These are phyloP conservation scores for Sporobolomyces phaffii DNA, from an alignment of 768 basidiomycete genomes.

Conservation along the genomic window DNA sequence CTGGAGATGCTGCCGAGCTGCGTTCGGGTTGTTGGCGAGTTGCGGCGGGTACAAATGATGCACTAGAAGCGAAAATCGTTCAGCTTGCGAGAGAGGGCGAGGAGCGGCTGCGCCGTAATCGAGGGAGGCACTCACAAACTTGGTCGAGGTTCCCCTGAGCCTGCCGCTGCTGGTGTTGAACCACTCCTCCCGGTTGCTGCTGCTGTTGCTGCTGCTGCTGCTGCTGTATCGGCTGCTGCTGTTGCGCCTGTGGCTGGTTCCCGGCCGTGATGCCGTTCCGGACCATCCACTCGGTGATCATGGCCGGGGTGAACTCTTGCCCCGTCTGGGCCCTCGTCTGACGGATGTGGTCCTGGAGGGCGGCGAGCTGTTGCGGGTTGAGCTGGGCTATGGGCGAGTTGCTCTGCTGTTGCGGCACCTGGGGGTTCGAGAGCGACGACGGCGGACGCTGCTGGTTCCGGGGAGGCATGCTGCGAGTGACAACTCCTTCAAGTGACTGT, in stretches of 20 bases:
- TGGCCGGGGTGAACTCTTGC: constrained; percentile 26
- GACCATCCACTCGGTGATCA: constrained; percentile 36
- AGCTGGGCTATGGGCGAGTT: constrained; percentile 25
- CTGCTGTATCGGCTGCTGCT: constrained; percentile 4
- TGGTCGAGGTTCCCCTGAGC: constrained; percentile 8
- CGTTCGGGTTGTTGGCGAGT: constrained; percentile 20
- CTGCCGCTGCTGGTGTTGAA: constrained; percentile 12
- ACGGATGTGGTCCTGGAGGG: constrained; percentile 35
- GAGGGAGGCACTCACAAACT: background rate
- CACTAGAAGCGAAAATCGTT: too few relatives aligned
- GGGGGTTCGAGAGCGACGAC: constrained; percentile 12
- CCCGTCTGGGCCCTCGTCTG: constrained; percentile 18
- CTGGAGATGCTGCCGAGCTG: constrained; percentile 24
- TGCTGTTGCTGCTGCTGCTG: constrained; percentile 9
- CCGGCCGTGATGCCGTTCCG: constrained; percentile 16
- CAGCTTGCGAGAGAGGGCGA: too few relatives aligned
- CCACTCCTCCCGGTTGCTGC: too few relatives aligned
- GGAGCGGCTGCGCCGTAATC: too few relatives aligned
- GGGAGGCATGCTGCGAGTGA: constrained; percentile 15
- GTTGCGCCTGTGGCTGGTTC: background rate
- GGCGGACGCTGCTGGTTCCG: constrained; percentile 26
- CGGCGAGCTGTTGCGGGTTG: constrained; percentile 29
- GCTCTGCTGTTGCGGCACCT: background rate
- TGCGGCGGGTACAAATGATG: constrained; percentile 28
- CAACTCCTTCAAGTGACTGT: too few relatives aligned